Percentiles rank a stretch among this genome's conserved stretches.
Conservation (phyloP, 306 rosid species). For the Rosa lucieae region DNA sequence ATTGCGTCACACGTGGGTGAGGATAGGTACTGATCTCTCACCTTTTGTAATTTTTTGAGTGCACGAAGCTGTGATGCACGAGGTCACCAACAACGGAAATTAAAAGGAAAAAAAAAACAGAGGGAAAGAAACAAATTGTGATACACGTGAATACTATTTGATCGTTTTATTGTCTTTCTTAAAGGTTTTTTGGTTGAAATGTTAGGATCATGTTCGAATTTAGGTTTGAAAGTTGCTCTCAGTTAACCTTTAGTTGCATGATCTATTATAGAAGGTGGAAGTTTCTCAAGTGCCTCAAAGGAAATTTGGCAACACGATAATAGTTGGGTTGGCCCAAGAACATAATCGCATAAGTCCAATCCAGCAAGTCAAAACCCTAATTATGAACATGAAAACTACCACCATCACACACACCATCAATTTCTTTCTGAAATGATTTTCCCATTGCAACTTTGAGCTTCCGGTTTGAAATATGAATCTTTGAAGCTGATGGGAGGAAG, state of each 20-base stretch:
- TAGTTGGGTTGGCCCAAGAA: neutral
- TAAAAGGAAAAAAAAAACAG: neutral
- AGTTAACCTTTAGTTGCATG: neutral
- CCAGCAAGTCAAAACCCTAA: neutral
- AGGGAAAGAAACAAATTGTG: neutral
- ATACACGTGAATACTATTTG: neutral
- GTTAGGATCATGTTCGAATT: neutral
- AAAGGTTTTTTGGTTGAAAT: neutral
- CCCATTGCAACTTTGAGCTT: too few species aligned
- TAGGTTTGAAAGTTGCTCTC: neutral
- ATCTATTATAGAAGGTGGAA: too few species aligned
- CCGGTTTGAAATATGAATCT: too few species aligned
- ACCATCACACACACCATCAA: too few species aligned
- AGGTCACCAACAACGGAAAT: neutral
- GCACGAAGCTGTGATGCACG: neutral
- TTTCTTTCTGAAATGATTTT: too few species aligned
- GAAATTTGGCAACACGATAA: neutral
- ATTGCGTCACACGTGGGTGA: conserved; percentile 12
- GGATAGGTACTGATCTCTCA: neutral
- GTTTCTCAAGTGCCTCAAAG: neutral
- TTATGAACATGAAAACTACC: too few species aligned
- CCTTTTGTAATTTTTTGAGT: neutral
- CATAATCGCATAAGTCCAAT: neutral
- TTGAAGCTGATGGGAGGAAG: too few species aligned
- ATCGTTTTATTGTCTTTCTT: neutral